phyloP scores from a whole-genome alignment of 2,329 filamentous ascomycete species.

The Colletotrichum sp. region DNA sequence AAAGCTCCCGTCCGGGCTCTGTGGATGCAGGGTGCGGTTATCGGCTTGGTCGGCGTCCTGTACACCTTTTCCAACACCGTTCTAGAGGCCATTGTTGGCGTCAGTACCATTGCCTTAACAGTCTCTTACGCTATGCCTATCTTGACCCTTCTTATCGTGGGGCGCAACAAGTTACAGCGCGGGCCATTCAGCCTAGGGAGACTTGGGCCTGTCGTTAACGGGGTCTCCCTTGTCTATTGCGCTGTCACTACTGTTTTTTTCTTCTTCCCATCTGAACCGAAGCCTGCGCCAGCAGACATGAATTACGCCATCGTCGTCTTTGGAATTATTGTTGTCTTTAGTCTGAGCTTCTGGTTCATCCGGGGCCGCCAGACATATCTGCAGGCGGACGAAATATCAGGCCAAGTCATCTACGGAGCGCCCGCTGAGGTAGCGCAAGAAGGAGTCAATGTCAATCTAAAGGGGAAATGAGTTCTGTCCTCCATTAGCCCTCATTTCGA shows the following conservation, averaged over 20 bases:
- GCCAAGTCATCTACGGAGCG: neutral
- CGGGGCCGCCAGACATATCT: constrained; percentile 44
- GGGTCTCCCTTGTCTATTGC: constrained; percentile 56
- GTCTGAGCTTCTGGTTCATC: constrained; percentile 55
- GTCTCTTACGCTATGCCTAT: constrained; percentile 45
- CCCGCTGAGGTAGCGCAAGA: neutral
- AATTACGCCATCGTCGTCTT: constrained; percentile 64
- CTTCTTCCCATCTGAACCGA: constrained; percentile 54
- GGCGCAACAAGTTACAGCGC: neutral
- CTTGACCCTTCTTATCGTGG: neutral
- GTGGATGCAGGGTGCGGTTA: constrained; percentile 53
- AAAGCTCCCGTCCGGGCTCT: constrained; percentile 57
- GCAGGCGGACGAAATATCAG: neutral
- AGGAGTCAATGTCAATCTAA: neutral
- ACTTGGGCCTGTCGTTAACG: constrained; percentile 39
- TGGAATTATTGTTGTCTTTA: constrained; percentile 56
- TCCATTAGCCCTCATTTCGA: neutral
- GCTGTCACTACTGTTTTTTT: constrained; percentile 58
- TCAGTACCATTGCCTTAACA: constrained; percentile 61
- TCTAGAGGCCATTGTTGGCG: constrained; percentile 57
- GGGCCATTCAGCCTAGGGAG: neutral
- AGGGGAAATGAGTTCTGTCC: neutral
- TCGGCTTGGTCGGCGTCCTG: constrained; percentile 54
- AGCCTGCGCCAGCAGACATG: constrained; percentile 53
- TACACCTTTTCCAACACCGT: constrained; percentile 60